A percentile compares a stretch with the other conserved stretches of the same genome.
Evolutionary conservation across 345 rosid species (phyloP).

Genomic region (Ceriops tagal): DNA sequence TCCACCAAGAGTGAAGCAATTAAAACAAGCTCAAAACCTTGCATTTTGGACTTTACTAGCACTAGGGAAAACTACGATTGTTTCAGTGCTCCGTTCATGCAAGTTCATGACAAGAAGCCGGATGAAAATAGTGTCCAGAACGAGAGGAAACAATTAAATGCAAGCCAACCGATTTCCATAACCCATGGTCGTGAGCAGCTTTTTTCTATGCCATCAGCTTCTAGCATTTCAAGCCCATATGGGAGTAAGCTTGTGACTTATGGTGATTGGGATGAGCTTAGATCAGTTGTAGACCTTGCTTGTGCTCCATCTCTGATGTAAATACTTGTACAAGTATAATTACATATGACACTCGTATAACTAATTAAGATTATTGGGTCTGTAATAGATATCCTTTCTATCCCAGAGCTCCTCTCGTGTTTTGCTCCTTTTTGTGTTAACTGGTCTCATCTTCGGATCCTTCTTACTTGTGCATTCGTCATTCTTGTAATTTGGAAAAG

Average conservation of each 20-base stretch:
- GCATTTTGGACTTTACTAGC: conserved; percentile 17
- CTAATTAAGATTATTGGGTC: too few species aligned
- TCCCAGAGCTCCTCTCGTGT: too few species aligned
- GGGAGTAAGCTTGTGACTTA: conserved; percentile 25
- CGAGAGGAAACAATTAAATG: conserved; percentile 17
- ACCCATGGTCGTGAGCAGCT: conserved; percentile 11
- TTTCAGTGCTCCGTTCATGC: conserved; percentile 38
- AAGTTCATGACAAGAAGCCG: conserved; percentile 25
- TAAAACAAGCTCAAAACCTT: conserved; percentile 24
- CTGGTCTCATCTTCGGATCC: too few species aligned
- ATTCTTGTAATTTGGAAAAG: too few species aligned
- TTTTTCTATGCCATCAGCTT: conserved; percentile 36
- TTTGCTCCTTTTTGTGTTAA: too few species aligned
- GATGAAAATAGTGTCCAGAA: background rate
- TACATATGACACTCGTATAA: too few species aligned
- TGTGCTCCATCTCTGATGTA: conserved; percentile 38
- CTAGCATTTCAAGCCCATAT: conserved; percentile 30
- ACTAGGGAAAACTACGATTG: conserved; percentile 41
- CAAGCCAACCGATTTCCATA: conserved; percentile 5
- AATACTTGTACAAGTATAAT: conserved; percentile 2
- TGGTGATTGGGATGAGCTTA: conserved; percentile 74
- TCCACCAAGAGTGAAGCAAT: conserved; percentile 30
- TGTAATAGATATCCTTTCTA: too few species aligned
- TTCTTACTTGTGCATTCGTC: too few species aligned
- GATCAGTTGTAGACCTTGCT: conserved; percentile 62